Percentiles rank a stretch among this genome's conserved stretches.
phyloP scores from a whole-genome alignment of 495 filamentous ascomycete species.

The Penicillium arizonense region DNA sequence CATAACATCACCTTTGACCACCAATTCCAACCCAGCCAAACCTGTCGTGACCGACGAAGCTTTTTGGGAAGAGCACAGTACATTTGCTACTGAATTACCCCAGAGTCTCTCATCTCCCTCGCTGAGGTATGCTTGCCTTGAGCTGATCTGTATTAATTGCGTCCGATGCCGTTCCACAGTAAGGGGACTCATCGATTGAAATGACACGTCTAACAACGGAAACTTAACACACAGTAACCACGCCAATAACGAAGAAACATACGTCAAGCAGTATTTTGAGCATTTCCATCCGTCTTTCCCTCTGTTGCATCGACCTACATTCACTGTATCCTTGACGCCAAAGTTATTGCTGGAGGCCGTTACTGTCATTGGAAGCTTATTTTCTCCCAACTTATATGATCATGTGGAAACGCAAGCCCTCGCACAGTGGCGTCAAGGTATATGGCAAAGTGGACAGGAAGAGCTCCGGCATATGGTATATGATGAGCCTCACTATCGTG shows the following conservation, averaged over 20 bases:
- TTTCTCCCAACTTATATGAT: conserved; percentile 1
- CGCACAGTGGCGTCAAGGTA: conserved; percentile 5
- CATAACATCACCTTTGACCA: not conserved
- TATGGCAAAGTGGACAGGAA: conserved; percentile 8
- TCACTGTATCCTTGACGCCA: conserved; percentile 9
- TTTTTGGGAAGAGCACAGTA: conserved; percentile 3
- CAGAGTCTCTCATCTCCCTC: conserved; percentile 4
- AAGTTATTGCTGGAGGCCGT: conserved; percentile 9
- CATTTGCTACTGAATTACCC: conserved; percentile 3
- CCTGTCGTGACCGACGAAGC: not conserved
- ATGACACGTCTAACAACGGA: not conserved
- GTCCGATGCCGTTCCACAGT: not conserved
- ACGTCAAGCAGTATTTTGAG: conserved; percentile 14
- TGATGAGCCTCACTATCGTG: not conserved
- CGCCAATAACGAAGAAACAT: conserved; percentile 4
- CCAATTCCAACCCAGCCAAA: not conserved
- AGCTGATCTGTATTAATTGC: not conserved
- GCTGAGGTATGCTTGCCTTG: conserved; percentile 2
- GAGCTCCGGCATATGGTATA: conserved; percentile 4
- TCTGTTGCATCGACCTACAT: conserved; percentile 11
- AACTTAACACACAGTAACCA: not conserved
- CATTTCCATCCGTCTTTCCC: conserved; percentile 14
- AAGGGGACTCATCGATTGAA: not conserved
- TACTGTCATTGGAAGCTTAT: conserved; percentile 12
- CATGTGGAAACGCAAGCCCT: not conserved